These are phyloP conservation scores for Hibiscus tridactylites DNA, from an alignment of 345 rosid species.

Conservation along the genomic window DNA sequence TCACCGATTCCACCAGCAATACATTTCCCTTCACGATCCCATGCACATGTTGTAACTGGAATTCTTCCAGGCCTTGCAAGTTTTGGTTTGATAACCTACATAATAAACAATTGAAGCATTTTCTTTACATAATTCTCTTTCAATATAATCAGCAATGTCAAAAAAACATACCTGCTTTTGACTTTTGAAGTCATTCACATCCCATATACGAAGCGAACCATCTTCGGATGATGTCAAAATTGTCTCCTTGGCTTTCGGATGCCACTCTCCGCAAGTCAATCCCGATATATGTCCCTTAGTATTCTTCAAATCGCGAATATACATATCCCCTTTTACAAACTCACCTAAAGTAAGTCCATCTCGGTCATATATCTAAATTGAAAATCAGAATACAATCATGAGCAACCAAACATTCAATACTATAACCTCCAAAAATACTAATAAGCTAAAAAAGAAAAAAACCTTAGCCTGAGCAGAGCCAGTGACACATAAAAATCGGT, in stretches of 20 bases:
- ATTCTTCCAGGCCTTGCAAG: constrained; percentile 97
- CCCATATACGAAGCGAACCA: constrained; percentile 94
- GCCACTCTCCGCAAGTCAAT: constrained; percentile 95
- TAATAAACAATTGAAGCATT: constrained; percentile 13
- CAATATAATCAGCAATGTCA: neutral
- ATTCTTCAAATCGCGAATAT: constrained; percentile 91
- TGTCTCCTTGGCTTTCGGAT: constrained; percentile 77
- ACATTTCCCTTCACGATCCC: constrained; percentile 92
- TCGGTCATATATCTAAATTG: constrained; percentile 77
- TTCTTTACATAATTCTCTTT: neutral
- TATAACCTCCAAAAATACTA: neutral
- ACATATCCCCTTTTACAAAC: constrained; percentile 98
- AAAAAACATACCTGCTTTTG: constrained; percentile 65
- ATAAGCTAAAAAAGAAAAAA: neutral
- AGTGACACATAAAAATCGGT: constrained; percentile 75
- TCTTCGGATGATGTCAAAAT: constrained; percentile 93
- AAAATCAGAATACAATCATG: neutral
- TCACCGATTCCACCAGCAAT: constrained; percentile 88
- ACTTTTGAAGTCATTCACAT: constrained; percentile 87
- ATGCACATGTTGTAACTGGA: constrained; percentile 85
- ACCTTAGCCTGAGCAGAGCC: constrained; percentile 99
- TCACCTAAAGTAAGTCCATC: constrained; percentile 95
- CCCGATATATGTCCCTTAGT: constrained; percentile 95
- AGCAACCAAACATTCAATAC: constrained; percentile 2
- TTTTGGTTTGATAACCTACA: constrained; percentile 92